A percentile compares a stretch with the other conserved stretches of the same genome.
These are phyloP conservation scores for Oehlia diaphana DNA, from an alignment of 192 early-diverging fungal species.

Conservation along the genomic window DNA sequence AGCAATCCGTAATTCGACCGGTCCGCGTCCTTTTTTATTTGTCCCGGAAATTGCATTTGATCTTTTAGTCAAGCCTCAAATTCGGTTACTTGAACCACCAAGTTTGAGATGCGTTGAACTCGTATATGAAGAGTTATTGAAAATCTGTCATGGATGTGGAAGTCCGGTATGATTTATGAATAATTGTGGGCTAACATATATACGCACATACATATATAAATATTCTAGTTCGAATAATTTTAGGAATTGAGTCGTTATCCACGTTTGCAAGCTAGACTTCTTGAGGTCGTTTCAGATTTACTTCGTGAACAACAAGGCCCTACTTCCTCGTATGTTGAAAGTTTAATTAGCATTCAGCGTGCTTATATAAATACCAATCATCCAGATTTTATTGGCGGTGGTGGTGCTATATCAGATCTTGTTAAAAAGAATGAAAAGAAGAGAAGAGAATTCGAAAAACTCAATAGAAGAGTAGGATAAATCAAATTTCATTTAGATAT, in stretches of 20 bases:
- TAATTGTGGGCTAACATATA: not conserved
- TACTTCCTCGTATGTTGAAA: conserved; percentile 74
- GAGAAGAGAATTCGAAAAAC: conserved; percentile 49
- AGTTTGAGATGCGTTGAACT: conserved; percentile 79
- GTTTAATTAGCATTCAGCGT: conserved; percentile 77
- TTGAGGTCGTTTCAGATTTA: conserved; percentile 78
- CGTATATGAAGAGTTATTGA: conserved; percentile 81
- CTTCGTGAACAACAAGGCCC: conserved; percentile 73
- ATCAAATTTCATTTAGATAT: not conserved
- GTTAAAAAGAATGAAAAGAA: conserved; percentile 68
- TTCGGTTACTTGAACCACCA: conserved; percentile 71
- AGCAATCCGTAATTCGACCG: conserved; percentile 82
- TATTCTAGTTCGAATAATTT: not conserved
- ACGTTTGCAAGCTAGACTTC: conserved; percentile 65
- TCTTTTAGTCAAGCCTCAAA: conserved; percentile 79
- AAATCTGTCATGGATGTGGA: conserved; percentile 76
- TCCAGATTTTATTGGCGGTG: conserved; percentile 80
- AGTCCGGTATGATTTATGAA: conserved; percentile 50
- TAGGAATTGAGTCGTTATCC: conserved; percentile 77
- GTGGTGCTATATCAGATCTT: conserved; percentile 70
- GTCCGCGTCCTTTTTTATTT: conserved; percentile 77
- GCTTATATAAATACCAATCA: conserved; percentile 88
- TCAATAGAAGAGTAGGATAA: conserved; percentile 31
- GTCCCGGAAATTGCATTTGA: conserved; percentile 87
- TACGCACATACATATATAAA: not conserved